Percentiles rank a stretch among this genome's conserved stretches.
phyloP scores from a whole-genome alignment of 1,284 basidiomycete genomes.

The Phellinidium pouzarii region DNA sequence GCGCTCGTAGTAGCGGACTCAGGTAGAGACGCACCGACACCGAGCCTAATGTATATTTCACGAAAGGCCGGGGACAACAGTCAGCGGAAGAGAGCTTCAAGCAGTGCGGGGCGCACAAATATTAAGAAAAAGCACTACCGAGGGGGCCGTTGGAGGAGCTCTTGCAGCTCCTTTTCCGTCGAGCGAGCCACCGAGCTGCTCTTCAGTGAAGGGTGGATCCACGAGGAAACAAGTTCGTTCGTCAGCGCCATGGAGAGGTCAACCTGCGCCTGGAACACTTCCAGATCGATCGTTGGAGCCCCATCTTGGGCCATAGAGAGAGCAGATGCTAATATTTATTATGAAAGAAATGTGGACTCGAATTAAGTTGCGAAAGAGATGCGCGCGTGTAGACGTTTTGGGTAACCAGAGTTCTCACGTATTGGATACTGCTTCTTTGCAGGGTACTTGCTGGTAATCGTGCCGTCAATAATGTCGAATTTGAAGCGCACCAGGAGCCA shows the following conservation, averaged over 20 bases:
- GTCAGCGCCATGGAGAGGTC: conserved; percentile 73
- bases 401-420: conserved; percentile 4
- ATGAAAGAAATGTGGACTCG: neutral
- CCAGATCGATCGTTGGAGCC: conserved; percentile 48
- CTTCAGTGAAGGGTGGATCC: conserved; percentile 50
- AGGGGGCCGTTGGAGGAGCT: conserved; percentile 58
- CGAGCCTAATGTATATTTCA: conserved; percentile 40
- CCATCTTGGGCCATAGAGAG: conserved; percentile 21
- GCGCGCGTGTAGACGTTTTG: neutral
- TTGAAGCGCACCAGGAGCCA: conserved; percentile 48
- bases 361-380: neutral
- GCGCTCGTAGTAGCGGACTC: conserved; percentile 32
- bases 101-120: conserved; percentile 4
- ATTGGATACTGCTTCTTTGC: no score
- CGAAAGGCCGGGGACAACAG: neutral
- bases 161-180: conserved; percentile 50
- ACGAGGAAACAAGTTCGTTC: conserved; percentile 62
- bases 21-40: conserved; percentile 59
- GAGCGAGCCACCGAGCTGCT: conserved; percentile 24
- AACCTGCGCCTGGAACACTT: conserved; percentile 66
- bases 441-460: no score
- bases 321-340: no score
- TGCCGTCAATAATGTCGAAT: conserved; percentile 19
- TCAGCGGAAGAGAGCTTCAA: conserved; percentile 6
- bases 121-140: conserved; percentile 37